Evolutionary conservation across 2,329 filamentous ascomycete species (phyloP).

Genomic region (Pseudocercospora crystallina): DNA sequence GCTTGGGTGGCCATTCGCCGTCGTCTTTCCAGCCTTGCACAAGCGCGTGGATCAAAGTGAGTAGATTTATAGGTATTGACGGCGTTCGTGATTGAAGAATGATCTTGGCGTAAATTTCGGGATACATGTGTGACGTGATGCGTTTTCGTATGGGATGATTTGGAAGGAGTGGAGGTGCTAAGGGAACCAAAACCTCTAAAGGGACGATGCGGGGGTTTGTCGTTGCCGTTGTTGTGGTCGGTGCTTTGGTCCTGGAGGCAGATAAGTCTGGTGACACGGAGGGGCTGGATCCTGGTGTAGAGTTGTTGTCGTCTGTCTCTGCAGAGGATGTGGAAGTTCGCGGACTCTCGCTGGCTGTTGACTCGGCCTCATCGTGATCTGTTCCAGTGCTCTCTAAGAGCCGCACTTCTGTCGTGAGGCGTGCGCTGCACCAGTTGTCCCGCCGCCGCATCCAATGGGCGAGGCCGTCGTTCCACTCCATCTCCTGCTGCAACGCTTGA

Average conservation of each 20-base stretch:
- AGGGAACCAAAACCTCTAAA: constrained; percentile 58
- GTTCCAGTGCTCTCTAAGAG: not conserved
- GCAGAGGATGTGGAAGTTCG: constrained; percentile 42
- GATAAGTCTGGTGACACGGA: constrained; percentile 16
- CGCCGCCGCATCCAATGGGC: constrained; percentile 75
- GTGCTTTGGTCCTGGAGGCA: not conserved
- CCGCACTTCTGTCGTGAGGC: constrained; percentile 46
- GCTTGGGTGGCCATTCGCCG: constrained; percentile 83
- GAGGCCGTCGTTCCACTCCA: constrained; percentile 74
- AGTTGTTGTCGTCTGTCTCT: constrained; percentile 9
- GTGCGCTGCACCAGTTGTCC: constrained; percentile 82
- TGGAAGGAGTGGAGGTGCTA: constrained; percentile 72
- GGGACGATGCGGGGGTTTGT: constrained; percentile 13
- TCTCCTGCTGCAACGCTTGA: constrained; percentile 42
- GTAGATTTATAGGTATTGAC: constrained; percentile 82
- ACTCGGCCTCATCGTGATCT: constrained; percentile 1
- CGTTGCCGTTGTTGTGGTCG: constrained; percentile 6
- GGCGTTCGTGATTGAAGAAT: constrained; percentile 77
- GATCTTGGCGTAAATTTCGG: constrained; percentile 86
- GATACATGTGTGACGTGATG: constrained; percentile 72
- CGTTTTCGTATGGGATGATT: constrained; percentile 74
- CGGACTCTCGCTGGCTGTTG: constrained; percentile 19
- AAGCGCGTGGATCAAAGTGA: constrained; percentile 75
- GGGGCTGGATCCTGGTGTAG: constrained; percentile 22
- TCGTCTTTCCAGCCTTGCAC: constrained; percentile 91